phyloP scores from a whole-genome alignment of 225 moss, liverwort and hornwort genomes.

The Straminergon stramineum region DNA sequence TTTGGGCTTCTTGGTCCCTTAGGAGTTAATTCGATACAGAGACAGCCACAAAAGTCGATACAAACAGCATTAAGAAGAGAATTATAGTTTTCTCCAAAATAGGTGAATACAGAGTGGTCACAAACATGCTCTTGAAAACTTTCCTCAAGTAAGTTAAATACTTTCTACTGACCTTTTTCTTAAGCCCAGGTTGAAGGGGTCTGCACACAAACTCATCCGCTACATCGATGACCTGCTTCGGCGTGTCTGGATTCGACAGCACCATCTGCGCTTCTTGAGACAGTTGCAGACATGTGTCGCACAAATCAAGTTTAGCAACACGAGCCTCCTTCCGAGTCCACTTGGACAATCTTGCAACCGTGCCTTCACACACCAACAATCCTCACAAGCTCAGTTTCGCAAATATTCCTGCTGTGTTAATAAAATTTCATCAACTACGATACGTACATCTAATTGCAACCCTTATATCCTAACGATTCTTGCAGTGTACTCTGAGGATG shows the following conservation, averaged over 20 bases:
- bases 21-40: background rate
- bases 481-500: background rate
- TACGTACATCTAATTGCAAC: background rate
- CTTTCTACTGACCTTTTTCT: constrained; percentile 18
- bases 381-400: background rate
- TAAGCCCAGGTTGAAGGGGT: constrained; percentile 33
- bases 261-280: constrained; percentile 49
- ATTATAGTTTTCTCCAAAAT: background rate
- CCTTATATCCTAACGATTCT: background rate
- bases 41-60: background rate
- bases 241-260: constrained; percentile 56
- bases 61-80: background rate
- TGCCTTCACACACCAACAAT: constrained; percentile 7
- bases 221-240: constrained; percentile 22
- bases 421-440: background rate
- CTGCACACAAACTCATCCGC: constrained; percentile 34
- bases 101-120: background rate
- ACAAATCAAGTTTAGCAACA: constrained; percentile 20
- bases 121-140: too few species aligned
- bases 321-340: constrained; percentile 13
- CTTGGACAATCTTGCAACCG: constrained; percentile 27
- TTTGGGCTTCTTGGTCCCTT: background rate
- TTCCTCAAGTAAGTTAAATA: background rate
- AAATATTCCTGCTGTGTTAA: background rate
- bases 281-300: constrained; percentile 67